phyloP scores from a whole-genome alignment of 805 yeast species.

The Metschnikowia arizonensis region DNA sequence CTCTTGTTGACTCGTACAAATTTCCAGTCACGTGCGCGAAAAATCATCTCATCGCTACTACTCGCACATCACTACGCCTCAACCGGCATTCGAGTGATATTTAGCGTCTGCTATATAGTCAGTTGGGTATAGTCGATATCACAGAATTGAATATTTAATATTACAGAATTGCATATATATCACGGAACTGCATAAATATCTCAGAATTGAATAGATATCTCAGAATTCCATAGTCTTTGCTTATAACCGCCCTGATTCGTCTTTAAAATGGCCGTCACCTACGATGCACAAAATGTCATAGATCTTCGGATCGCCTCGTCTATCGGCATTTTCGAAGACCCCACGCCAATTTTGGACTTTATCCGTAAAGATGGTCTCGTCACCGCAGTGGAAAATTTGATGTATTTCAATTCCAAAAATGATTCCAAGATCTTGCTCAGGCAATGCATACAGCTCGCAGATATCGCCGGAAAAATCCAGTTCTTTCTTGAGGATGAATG shows the following conservation, averaged over 20 bases:
- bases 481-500: conserved; percentile 18
- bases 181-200: no score
- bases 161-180: no score
- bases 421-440: conserved; percentile 52
- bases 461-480: conserved; percentile 31
- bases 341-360: conserved; percentile 22
- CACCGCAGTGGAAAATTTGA: conserved; percentile 39
- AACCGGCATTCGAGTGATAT: not conserved
- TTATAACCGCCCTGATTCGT: not conserved
- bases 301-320: conserved; percentile 11
- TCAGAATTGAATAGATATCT: no score
- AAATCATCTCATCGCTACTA: not conserved
- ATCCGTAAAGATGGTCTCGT: conserved; percentile 26
- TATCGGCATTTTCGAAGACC: conserved; percentile 14
- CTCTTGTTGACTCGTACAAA: no score
- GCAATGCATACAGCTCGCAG: conserved; percentile 14
- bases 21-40: conserved; percentile 4
- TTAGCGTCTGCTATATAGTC: not conserved
- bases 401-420: conserved; percentile 42
- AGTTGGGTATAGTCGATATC: no score
- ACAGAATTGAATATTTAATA: no score
- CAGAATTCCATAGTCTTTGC: not conserved
- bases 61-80: not conserved
- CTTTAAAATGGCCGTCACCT: not conserved
- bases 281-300: conserved; percentile 4